These are phyloP conservation scores for Mycena citricolor DNA, from an alignment of 1,284 basidiomycete genomes.

Conservation along the genomic window DNA sequence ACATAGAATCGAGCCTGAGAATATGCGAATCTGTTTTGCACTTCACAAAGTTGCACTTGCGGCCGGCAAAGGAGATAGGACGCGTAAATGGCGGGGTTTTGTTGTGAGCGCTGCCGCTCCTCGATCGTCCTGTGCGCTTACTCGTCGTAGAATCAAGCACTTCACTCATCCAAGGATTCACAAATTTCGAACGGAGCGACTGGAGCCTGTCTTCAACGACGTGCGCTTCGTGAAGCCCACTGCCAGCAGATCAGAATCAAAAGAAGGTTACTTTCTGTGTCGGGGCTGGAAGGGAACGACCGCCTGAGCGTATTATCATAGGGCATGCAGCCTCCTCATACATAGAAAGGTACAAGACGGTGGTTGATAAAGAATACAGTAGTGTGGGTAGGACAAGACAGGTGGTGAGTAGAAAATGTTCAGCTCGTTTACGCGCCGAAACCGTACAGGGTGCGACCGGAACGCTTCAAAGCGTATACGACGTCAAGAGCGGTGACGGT, in stretches of 20 bases:
- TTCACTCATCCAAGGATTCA: constrained; percentile 65
- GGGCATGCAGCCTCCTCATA: too few species aligned
- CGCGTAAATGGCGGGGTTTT: constrained; percentile 56
- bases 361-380: too few species aligned
- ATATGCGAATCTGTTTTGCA: constrained; percentile 64
- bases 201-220: constrained; percentile 57
- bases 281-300: constrained; percentile 57
- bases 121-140: constrained; percentile 2
- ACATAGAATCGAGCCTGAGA: constrained; percentile 59
- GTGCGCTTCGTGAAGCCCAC: constrained; percentile 65
- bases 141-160: constrained; percentile 61
- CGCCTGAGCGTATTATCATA: too few species aligned
- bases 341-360: too few species aligned
- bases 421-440: too few species aligned
- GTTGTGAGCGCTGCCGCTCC: constrained; percentile 49
- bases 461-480: constrained; percentile 82
- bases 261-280: constrained; percentile 77
- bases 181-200: constrained; percentile 48
- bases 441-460: constrained; percentile 76
- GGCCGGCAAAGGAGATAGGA: constrained; percentile 43
- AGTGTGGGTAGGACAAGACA: too few species aligned
- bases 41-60: constrained; percentile 57
- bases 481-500: constrained; percentile 81
- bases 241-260: constrained; percentile 66
- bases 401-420: too few species aligned